These are phyloP conservation scores for Pythium oligandrum DNA, from an alignment of 352 stramenopile species.

Conservation along the genomic window DNA sequence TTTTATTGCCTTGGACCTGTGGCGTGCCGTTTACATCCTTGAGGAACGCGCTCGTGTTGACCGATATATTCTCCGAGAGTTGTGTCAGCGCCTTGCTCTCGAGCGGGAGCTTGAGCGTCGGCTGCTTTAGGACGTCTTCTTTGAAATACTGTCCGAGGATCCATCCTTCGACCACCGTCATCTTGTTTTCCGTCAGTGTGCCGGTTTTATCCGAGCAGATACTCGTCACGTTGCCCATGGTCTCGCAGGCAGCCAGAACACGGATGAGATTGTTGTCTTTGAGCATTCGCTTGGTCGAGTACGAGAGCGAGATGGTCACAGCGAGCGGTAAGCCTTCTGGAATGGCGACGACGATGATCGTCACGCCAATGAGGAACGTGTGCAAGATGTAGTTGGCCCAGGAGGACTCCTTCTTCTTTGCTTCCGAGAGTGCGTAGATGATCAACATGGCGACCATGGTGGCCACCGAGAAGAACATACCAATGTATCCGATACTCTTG, in stretches of 20 bases:
- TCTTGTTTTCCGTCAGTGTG: conserved; percentile 97
- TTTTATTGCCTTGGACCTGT: conserved; percentile 76
- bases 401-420: conserved; percentile 55
- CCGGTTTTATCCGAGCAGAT: conserved; percentile 98
- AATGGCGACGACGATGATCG: conserved; percentile 94
- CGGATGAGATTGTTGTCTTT: conserved; percentile 98
- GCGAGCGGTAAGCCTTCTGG: conserved; percentile 92
- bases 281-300: conserved; percentile 97
- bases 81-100: conserved; percentile 32
- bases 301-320: conserved; percentile 94
- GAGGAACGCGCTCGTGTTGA: conserved; percentile 76
- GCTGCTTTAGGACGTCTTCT: conserved; percentile 33
- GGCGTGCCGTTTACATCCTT: conserved; percentile 34
- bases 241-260: conserved; percentile 96
- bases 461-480: conserved; percentile 77
- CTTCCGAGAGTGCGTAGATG: conserved; percentile 63
- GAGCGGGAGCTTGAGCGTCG: conserved; percentile 29
- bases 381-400: conserved; percentile 87
- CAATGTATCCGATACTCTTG: conserved; percentile 86
- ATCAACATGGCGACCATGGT: conserved; percentile 87
- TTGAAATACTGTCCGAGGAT: conserved; percentile 62
- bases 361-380: conserved; percentile 93
- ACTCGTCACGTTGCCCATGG: conserved; percentile 97
- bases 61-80: conserved; percentile 50
- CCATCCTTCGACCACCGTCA: conserved; percentile 94